Evolutionary conservation across 345 rosid species (phyloP), one percentile per base, ranked within the genome.

Genomic region (Lepidium africanum): DNA sequence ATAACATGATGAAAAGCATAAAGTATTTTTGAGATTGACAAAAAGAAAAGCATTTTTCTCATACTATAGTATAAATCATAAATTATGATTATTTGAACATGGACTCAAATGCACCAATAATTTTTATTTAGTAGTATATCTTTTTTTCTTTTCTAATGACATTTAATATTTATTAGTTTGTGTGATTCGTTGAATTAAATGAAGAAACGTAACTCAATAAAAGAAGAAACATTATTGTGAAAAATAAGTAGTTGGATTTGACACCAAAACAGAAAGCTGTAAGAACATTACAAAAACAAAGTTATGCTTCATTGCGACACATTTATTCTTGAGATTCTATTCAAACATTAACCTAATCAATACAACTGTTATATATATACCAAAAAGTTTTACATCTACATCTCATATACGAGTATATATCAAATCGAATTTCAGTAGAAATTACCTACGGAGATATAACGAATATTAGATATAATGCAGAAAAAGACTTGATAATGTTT

Each of bases 201-300:
- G 67, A 62, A 15, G 69, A 62, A 71, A 71, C 68, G 63, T 71
- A 62, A 63, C 55, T 53, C 55, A 0, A 35, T 42, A 41, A 14
- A 36, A 49, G 6, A 51, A 56, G 13, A 57, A 42, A 53, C 63
- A 71, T 63, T 71, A 51, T 61, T 70, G 65, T 51, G 15, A n/a
- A n/a, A 49, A 41, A 61, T 58, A 39, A 6, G 67, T 65, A 0
- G 45, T 40, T 65, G 59, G 77, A 73, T 73, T 65, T 65, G 77
- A 73, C 77, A 73, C 67, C 77, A 65, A 73, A 65, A 65, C 39
- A 57, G 47, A 73, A 73, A 72, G 76, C 32, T 72, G 6, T 30
- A 55, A 54, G 70, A 72, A 63, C 45, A 72, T 72, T 63, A 30
- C 36, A 72, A 70, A 55, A 55, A n/a, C 70, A 72, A 63, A 63